Evolutionary conservation across 495 filamentous ascomycete species (phyloP), one percentile per base, ranked within the genome.

Genomic region (Annulohypoxylon stygium): DNA sequence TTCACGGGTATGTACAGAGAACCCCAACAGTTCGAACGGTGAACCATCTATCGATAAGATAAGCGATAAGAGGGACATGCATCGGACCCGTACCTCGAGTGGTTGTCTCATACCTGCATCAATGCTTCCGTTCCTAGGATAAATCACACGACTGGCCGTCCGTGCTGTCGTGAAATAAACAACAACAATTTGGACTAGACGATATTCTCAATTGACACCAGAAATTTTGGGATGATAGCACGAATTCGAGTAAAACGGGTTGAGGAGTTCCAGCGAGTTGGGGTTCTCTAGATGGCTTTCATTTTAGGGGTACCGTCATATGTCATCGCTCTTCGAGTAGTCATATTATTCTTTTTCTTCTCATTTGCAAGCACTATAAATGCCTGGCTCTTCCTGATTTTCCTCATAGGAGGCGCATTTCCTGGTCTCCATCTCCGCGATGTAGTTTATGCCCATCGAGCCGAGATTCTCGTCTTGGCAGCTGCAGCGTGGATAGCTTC

Each of bases 271-370:
- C 4, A 43, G 25, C 20, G n/a, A 11, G 36, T 43, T 50, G 34
- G 26, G 33, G 23, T 36, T n/a, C 41, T 20, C 16, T n/a, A 14
- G 47, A 67, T 68, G 47, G 45, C 65, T 25, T 20, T 36, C 39
- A 45, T 23, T n/a, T 33, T 57, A 16, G 69, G 65, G 26, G 67
- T 69, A 45, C 18, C 51, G 11, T 14, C 64, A 34, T 18, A 64
- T 50, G 25, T 37, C 48, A 16, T 63, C 39, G 9, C 69, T 41
- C 60, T 75, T 23, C 73, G 65, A 65, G 30, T 41, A 47, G 23
- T 61, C n/a, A 64, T 60, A 16, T 48, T 72, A 14, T 65, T 18
- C 14, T 69, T 72, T 39, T 75, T 69, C 20, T 12, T 65, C 25
- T 5, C 57, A 16, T 65, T 75, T 20, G 73, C 69, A 50, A 50